Base-by-base conservation (phyloP, 2,329 filamentous ascomycete species). In the Phaeosphaeria sp. region DNA sequence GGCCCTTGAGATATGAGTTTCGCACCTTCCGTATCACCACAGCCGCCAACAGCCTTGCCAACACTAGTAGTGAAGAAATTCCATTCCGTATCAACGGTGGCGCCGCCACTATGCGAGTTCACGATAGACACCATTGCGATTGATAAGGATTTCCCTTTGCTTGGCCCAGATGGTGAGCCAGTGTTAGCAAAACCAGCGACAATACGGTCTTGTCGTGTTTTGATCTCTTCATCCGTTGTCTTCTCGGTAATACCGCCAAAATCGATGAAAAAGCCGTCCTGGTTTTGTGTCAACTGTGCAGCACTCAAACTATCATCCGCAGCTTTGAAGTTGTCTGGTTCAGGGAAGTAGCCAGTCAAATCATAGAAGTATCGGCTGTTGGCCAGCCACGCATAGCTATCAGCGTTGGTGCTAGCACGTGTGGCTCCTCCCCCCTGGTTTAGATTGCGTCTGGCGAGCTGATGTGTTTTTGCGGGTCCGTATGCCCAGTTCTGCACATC, bases 321-420 rank as follows among this genome's bases (percentile, higher is more conserved):
- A n/a, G 13, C 39, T 22, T 47, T 50, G 48, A 48, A 56, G 21
- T 52, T 52, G 21, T 30, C 11, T 11, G 53, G 53, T n/a, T 20
- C 21, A n/a, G 53, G 58, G 43, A 60, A 60, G 43, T 56, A 57
- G 20, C 54, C 50, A 23, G 58, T 57, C 15, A 60, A 18, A 30
- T 60, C 58, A n/a, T 49, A 60, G 15, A 46, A 60, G 54, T 50
- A 57, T 39, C 44, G 27, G 42, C 58, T 57, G 36, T 60, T 57
- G 18, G 54, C 47, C 17, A 60, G 54, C 58, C 58, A 60, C 13
- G 58, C 50, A 33, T 60, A 60, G 43, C 58, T 60, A 27, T 57
- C 58, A 15, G 54, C 54, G 33, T 60, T 60, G 46, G 50, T 57
- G 23, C 54, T 56, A 30, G 58, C 58, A 27, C 58, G 33, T 47